Evolutionary conservation across 2,329 filamentous ascomycete genomes (phyloP), one percentile per base, ranked within the genome.

Genomic region (Venturia nashicola): DNA sequence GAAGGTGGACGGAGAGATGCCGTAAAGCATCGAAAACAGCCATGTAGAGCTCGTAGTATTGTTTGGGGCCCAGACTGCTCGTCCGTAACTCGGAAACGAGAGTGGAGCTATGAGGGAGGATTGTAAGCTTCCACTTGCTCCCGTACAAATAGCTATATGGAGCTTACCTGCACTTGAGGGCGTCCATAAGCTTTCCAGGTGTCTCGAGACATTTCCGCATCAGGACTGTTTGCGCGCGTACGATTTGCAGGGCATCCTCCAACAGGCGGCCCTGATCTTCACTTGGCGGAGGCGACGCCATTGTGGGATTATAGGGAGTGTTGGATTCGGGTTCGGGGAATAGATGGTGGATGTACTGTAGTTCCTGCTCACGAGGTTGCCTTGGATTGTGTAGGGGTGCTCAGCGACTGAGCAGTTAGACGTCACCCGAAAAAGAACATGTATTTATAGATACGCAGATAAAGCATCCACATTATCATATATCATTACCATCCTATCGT

Each of bases 41-140:
- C 94, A 99, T 99, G 79, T 99, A 99, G 65, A 99, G 85, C 80
- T 99, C 95, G 77, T 99, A 99, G 80, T 99, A 99, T 77, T 99
- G 94, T 77, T 99, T 99, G 42, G 94, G 94, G n/a, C 94, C 91
- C 61, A 99, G 84, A 71, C 90, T 97, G 75, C 92, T 96, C 5
- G 94, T 99, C 70, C 94, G 91, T 71, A 99, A 85, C 77, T 99
- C 94, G n/a, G 94, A 97, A 66, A 99, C 93, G 67, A 99, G 85
- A 23, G 94, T 99, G 51, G 94, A 99, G 78, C 94, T 97, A 73
- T 67, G 67, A 14, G 39, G 46, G 16, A 46, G 59, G n/a, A 43
- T 20, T 12, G 27, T 63, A n/a, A 63, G 61, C 20, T 20, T 46
- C n/a, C 48, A 40, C n/a, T 51, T 54, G 23, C n/a, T 20, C 12